Evolutionary conservation across 768 basidiomycete species (phyloP), one percentile per base, ranked within the genome.

Genomic region (Piloderma croceum): DNA sequence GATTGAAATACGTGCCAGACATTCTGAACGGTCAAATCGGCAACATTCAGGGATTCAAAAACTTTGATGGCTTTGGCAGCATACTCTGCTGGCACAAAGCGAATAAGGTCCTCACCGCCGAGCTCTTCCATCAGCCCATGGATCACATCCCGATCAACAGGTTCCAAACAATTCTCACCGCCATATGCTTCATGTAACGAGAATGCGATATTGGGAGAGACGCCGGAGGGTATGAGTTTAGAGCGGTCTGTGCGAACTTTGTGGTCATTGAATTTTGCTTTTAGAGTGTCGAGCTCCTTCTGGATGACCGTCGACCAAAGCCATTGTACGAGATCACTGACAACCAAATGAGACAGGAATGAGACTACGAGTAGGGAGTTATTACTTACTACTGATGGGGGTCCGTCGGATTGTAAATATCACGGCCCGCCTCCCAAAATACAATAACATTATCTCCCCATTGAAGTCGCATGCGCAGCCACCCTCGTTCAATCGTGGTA

Each of bases 401-500:
- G 38, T 56, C 33, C 6, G 36, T 34, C 21, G 54, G 35, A 45
- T 56, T 48, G 35, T 57, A 62, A 2, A 55, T 36, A 7, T 41
- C 44, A 2, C 20, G 6, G 1, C 54, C 54, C 12, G 42, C 48
- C 18, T 49, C 42, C 38, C 48, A 61, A 17, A 53, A 53, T 1
- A 52, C 25, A 19, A 45, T 42, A 5, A 57, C 53, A 42, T 54
- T 63, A 22, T 62, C 61, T 15, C 59, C 61, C 45, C 49, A 61
- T 12, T 63, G 39, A 4, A 56, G 23, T 3, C 54, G 36, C 2
- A 65, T 38, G 3, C 24, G 42, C 7, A 53, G 45, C 64, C 64
- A 66, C 3, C 51, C 44, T n/a, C 54, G 41, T 27, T 64, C 62
- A 29, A 63, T 54, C 2, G 56, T 49, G 17, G 57, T 58, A 29